Evolutionary conservation across 495 filamentous ascomycete species (phyloP).

Genomic region (Jackrogersella minutella): DNA sequence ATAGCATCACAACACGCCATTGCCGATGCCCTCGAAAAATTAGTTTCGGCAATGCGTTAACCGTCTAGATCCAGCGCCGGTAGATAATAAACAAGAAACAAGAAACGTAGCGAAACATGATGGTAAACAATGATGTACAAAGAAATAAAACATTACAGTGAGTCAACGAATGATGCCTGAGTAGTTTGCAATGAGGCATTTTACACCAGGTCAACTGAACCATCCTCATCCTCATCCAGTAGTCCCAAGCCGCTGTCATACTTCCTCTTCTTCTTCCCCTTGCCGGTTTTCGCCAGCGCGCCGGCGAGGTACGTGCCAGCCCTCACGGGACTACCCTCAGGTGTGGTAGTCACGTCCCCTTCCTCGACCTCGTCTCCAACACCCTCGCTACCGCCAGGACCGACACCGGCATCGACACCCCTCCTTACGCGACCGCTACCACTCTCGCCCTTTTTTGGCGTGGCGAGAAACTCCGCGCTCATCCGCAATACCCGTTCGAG

Average conservation of each 20-base stretch:
- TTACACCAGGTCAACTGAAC: constrained; percentile 27
- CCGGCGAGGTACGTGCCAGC: constrained; percentile 44
- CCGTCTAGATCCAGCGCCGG: constrained; percentile 18
- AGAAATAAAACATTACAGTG: constrained; percentile 7
- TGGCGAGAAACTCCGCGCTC: constrained; percentile 45
- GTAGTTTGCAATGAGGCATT: background rate
- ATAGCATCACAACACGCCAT: constrained; percentile 7
- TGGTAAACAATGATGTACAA: constrained; percentile 21
- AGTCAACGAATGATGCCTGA: constrained; percentile 5
- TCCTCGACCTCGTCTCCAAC: background rate
- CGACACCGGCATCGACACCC: background rate
- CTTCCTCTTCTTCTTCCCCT: constrained; percentile 53
- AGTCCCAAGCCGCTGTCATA: constrained; percentile 72
- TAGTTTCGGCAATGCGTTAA: background rate
- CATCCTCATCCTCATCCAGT: constrained; percentile 66
- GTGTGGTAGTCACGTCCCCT: constrained; percentile 13
- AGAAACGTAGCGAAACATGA: background rate
- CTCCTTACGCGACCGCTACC: constrained; percentile 12
- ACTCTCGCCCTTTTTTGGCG: constrained; percentile 18
- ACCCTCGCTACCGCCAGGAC: background rate
- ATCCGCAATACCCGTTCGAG: constrained; percentile 50
- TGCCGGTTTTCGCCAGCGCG: constrained; percentile 41
- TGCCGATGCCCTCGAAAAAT: background rate
- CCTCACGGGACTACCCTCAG: constrained; percentile 24
- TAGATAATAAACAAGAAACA: constrained; percentile 7